These are phyloP conservation scores for Psilocybe mexicana DNA, from an alignment of 1,284 basidiomycete genomes.

Conservation along the genomic window DNA sequence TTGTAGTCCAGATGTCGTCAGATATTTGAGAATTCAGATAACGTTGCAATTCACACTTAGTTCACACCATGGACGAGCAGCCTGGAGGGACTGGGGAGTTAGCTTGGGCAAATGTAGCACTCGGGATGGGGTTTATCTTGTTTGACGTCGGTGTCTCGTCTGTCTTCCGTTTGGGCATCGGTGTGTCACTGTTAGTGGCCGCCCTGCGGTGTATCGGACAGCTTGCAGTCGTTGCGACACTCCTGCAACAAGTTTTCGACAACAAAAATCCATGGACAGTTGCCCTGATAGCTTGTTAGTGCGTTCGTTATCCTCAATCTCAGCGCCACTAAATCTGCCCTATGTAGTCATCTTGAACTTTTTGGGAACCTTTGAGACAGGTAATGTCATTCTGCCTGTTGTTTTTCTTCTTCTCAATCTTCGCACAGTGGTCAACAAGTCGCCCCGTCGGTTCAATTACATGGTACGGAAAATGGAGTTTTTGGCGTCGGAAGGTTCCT, in stretches of 20 bases:
- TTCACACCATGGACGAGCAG: slow-evolving; percentile 1
- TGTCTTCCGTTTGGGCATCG: slow-evolving; percentile 67
- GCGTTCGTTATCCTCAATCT: not conserved
- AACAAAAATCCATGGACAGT: slow-evolving; percentile 75
- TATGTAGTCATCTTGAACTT: slow-evolving; percentile 63
- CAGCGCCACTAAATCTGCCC: not conserved
- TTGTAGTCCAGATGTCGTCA: too few relatives aligned
- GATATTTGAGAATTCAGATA: too few relatives aligned
- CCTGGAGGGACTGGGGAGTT: slow-evolving; percentile 30
- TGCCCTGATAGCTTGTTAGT: slow-evolving; percentile 69
- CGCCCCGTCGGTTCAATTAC: slow-evolving; percentile 67
- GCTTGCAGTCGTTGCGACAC: slow-evolving; percentile 67
- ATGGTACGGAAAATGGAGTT: slow-evolving; percentile 53
- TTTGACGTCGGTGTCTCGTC: slow-evolving; percentile 66
- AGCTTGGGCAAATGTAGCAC: slow-evolving; percentile 68
- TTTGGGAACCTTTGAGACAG: slow-evolving; percentile 69
- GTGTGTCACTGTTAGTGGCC: slow-evolving; percentile 65
- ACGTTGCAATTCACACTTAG: too few relatives aligned
- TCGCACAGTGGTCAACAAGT: slow-evolving; percentile 62
- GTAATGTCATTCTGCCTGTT: slow-evolving; percentile 33
- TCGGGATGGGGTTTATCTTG: slow-evolving; percentile 74
- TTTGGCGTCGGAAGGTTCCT: not conserved
- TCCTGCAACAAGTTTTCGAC: slow-evolving; percentile 76
- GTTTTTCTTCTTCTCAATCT: not conserved
- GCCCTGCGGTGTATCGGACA: slow-evolving; percentile 77